Percentiles rank a stretch among this genome's conserved stretches.
Evolutionary conservation across 441 rosid genomes (phyloP).

Genomic region (Erodium moschatum): DNA sequence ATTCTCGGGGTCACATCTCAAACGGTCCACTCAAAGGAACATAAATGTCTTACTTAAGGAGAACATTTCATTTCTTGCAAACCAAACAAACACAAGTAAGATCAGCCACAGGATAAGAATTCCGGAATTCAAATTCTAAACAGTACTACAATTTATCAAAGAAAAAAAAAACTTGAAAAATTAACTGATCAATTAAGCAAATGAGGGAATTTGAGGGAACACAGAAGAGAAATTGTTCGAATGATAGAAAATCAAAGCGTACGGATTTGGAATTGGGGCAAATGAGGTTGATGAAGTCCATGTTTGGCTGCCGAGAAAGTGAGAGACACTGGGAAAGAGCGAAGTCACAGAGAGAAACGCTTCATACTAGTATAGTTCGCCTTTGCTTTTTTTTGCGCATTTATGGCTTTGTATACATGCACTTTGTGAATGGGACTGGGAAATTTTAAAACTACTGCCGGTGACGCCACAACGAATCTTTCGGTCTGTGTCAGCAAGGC

Average conservation of each 20-base stretch:
- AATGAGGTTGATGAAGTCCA: slow-evolving; percentile 26
- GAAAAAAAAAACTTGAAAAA: background rate
- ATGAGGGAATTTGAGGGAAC: background rate
- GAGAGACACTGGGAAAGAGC: background rate
- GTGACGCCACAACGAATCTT: background rate
- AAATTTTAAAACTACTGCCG: background rate
- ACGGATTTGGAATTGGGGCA: slow-evolving; percentile 50
- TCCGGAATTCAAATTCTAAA: background rate
- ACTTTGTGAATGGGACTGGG: background rate
- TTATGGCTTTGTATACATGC: background rate
- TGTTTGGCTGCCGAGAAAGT: slow-evolving; percentile 8
- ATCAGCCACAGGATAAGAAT: background rate
- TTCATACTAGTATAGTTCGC: background rate
- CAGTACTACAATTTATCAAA: background rate
- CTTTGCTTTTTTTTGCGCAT: background rate
- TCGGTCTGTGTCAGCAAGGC: background rate
- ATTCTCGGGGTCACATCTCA: background rate
- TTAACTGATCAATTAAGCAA: background rate
- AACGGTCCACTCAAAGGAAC: background rate
- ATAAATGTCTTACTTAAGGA: background rate
- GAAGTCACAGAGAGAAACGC: slow-evolving; percentile 1
- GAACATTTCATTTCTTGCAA: background rate
- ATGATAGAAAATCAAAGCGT: slow-evolving; percentile 10
- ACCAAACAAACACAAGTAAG: background rate
- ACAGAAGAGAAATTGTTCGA: background rate